phyloP scores from a whole-genome alignment of 805 yeast species.

The Hanseniaspora singularis region DNA sequence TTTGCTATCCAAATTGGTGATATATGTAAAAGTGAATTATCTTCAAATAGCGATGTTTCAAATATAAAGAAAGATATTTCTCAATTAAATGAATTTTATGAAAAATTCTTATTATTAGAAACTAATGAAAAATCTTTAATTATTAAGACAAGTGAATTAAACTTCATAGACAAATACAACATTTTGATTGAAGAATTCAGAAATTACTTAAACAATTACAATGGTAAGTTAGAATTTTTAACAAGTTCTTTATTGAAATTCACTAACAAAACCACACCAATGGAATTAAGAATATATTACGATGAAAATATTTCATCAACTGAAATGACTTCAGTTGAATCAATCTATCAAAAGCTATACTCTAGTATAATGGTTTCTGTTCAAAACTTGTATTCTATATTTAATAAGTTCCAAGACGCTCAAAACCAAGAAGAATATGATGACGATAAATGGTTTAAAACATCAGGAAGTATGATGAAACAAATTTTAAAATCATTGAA shows the following conservation, averaged over 20 bases:
- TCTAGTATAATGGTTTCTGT: constrained; percentile 53
- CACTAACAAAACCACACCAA: constrained; percentile 28
- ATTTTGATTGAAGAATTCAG: not conserved
- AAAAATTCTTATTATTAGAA: not conserved
- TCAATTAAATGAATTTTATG: not conserved
- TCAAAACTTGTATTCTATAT: constrained; percentile 35
- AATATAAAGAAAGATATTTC: not conserved
- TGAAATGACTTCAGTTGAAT: constrained; percentile 34
- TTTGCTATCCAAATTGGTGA: constrained; percentile 20
- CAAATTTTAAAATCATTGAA: constrained; percentile 36
- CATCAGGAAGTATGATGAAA: constrained; percentile 36
- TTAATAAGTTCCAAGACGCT: not conserved
- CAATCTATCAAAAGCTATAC: constrained; percentile 35
- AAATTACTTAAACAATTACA: not conserved
- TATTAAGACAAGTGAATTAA: not conserved
- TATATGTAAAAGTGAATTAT: not conserved
- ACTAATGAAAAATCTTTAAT: not conserved
- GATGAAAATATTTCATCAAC: not conserved
- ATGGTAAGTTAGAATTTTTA: constrained; percentile 32
- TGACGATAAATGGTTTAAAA: constrained; percentile 58
- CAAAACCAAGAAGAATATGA: constrained; percentile 23
- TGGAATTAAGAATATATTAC: not conserved
- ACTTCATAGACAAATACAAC: not conserved
- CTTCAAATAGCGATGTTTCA: too few relatives aligned
- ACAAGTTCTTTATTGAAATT: constrained; percentile 32